Evolutionary conservation across 257 asterid species (phyloP).

Genomic region (Solanum sitiens): DNA sequence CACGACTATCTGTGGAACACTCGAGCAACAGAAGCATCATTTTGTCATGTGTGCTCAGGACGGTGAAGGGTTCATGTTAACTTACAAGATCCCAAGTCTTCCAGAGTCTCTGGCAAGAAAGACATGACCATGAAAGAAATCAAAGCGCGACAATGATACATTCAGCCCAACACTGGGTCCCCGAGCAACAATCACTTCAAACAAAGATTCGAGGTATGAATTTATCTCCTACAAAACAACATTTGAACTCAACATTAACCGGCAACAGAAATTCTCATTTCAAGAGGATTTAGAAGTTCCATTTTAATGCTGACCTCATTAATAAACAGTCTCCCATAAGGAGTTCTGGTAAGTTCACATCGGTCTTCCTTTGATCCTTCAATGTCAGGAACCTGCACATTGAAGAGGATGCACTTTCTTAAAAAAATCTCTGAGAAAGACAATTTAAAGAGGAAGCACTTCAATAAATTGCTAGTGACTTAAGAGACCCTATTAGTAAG

Average conservation of each 20-base stretch:
- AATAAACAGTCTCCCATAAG: slow-evolving; percentile 63
- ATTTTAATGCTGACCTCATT: slow-evolving; percentile 32
- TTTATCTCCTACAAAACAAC: slow-evolving; percentile 60
- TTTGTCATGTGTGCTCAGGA: not conserved
- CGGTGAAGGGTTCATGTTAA: not conserved
- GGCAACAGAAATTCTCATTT: not conserved
- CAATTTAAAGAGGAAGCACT: not conserved
- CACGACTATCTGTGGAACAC: not conserved
- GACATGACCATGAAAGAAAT: slow-evolving; percentile 90
- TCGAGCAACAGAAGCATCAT: not conserved
- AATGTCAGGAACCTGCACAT: slow-evolving; percentile 76
- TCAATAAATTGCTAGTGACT: not conserved
- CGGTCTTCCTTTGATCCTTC: slow-evolving; percentile 59
- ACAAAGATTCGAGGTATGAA: slow-evolving; percentile 57
- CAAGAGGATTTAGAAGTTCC: not conserved
- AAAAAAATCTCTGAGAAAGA: not conserved
- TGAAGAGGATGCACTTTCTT: not conserved
- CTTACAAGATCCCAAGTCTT: slow-evolving; percentile 97
- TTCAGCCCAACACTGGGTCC: slow-evolving; percentile 79
- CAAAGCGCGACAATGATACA: slow-evolving; percentile 72
- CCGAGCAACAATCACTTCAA: slow-evolving; percentile 53
- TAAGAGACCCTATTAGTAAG: not conserved
- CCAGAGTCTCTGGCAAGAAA: slow-evolving; percentile 64
- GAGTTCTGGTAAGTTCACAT: slow-evolving; percentile 76
- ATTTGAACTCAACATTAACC: slow-evolving; percentile 2